Evolutionary conservation across 2,329 filamentous ascomycete genomes (phyloP).

Genomic region (Botryotinia calthae): DNA sequence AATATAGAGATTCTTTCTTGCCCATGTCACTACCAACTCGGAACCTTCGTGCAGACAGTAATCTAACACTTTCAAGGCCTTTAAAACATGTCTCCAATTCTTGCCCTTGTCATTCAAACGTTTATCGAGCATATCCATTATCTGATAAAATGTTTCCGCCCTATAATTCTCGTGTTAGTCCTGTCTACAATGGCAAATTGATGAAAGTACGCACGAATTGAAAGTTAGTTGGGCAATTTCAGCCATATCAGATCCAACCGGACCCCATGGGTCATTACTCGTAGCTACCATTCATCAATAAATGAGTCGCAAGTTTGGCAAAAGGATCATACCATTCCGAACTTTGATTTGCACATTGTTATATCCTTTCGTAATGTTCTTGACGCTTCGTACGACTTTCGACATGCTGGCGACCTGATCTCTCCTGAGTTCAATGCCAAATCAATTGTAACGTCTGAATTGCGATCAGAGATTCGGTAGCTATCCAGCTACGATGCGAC

Average conservation of each 20-base stretch:
- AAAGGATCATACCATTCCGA: constrained; percentile 74
- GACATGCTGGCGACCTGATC: constrained; percentile 64
- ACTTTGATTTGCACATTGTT: constrained; percentile 97
- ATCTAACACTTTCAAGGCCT: constrained; percentile 95
- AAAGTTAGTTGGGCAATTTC: constrained; percentile 98
- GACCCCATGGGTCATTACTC: constrained; percentile 98
- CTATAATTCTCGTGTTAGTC: constrained; percentile 40
- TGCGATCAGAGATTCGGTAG: constrained; percentile 6
- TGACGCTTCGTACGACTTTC: constrained; percentile 94
- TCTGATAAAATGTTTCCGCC: constrained; percentile 96
- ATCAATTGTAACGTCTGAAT: background rate
- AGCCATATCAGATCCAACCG: constrained; percentile 96
- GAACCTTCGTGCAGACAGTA: constrained; percentile 98
- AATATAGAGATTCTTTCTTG: constrained; percentile 95
- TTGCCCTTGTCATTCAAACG: constrained; percentile 98
- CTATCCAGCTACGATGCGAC: constrained; percentile 18
- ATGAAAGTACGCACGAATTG: constrained; percentile 70
- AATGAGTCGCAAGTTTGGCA: constrained; percentile 10
- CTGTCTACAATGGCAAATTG: background rate
- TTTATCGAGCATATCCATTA: constrained; percentile 99
- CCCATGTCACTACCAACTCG: constrained; percentile 95
- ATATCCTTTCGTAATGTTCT: constrained; percentile 99
- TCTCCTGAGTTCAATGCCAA: constrained; percentile 13
- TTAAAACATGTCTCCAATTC: constrained; percentile 98
- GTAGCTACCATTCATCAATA: constrained; percentile 65